phyloP scores from a whole-genome alignment of 2,329 filamentous ascomycete species.

The Monosporascus sp. region DNA sequence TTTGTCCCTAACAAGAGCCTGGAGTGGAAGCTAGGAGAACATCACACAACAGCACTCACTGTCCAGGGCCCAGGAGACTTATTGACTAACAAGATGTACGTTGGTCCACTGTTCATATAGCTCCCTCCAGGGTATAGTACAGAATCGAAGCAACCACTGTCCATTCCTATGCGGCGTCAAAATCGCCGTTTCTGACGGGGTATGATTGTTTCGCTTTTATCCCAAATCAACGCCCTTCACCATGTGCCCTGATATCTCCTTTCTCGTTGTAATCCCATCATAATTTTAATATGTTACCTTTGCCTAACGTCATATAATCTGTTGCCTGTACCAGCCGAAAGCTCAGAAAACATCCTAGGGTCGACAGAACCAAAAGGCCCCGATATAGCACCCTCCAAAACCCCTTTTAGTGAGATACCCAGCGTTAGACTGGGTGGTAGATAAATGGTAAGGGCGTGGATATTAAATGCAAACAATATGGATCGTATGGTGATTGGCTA shows the following conservation, averaged over 20 bases:
- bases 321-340: constrained; percentile 14
- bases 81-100: too few relatives aligned
- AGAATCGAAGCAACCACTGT: too few relatives aligned
- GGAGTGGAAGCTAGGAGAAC: too few relatives aligned
- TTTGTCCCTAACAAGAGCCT: too few relatives aligned
- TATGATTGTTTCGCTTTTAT: constrained; percentile 4
- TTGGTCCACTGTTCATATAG: not conserved
- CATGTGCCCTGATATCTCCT: constrained; percentile 5
- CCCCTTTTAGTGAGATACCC: not conserved
- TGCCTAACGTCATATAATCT: constrained; percentile 15
- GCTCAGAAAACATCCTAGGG: constrained; percentile 4
- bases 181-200: constrained; percentile 7
- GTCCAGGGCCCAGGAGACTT: too few relatives aligned
- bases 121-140: not conserved
- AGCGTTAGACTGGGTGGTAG: not conserved
- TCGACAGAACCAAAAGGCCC: not conserved
- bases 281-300: constrained; percentile 9
- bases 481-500: not conserved
- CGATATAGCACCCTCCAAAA: too few relatives aligned
- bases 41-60: too few relatives aligned
- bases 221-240: not conserved
- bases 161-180: too few relatives aligned
- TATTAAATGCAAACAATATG: not conserved
- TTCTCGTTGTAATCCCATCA: constrained; percentile 4
- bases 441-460: not conserved